A percentile compares a stretch with the other conserved stretches of the same genome.
phyloP scores from a whole-genome alignment of 73 alveolate genomes.

The Paramecium sexaurelia region DNA sequence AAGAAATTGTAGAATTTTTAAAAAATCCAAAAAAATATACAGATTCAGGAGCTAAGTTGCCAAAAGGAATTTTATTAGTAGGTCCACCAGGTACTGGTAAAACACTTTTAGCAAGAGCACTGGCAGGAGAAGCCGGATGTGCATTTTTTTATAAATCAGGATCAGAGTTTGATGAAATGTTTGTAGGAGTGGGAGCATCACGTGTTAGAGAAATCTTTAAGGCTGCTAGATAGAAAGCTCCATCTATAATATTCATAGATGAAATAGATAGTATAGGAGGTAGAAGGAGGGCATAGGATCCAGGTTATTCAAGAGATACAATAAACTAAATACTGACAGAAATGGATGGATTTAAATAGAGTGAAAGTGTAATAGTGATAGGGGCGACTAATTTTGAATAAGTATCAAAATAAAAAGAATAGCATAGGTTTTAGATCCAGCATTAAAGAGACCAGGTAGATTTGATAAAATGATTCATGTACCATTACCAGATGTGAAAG shows the following conservation, averaged over 20 bases:
- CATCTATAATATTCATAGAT: conserved; percentile 90
- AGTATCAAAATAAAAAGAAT: not conserved
- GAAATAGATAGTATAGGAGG: conserved; percentile 89
- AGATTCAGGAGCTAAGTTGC: conserved; percentile 84
- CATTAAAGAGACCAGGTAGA: conserved; percentile 92
- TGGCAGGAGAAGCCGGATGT: conserved; percentile 92
- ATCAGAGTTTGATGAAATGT: conserved; percentile 90
- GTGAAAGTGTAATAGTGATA: conserved; percentile 85
- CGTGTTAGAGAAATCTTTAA: conserved; percentile 84
- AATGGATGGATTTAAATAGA: conserved; percentile 92
- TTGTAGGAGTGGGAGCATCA: conserved; percentile 91
- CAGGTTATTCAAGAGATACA: conserved; percentile 82
- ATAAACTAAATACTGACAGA: conserved; percentile 88
- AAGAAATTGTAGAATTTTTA: conserved; percentile 76
- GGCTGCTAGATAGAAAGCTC: conserved; percentile 85
- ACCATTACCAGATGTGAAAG: conserved; percentile 91
- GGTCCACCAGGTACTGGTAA: conserved; percentile 95
- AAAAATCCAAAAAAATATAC: conserved; percentile 75
- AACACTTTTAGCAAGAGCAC: conserved; percentile 94
- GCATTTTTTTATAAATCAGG: conserved; percentile 85
- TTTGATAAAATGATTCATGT: conserved; percentile 89
- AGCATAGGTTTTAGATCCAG: conserved; percentile 78
- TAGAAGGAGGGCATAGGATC: conserved; percentile 78
- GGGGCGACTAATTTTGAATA: conserved; percentile 94
- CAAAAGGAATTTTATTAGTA: conserved; percentile 78